These are phyloP conservation scores for Blastomyces emzantsi DNA, from an alignment of 2,329 filamentous ascomycete species.

Conservation along the genomic window DNA sequence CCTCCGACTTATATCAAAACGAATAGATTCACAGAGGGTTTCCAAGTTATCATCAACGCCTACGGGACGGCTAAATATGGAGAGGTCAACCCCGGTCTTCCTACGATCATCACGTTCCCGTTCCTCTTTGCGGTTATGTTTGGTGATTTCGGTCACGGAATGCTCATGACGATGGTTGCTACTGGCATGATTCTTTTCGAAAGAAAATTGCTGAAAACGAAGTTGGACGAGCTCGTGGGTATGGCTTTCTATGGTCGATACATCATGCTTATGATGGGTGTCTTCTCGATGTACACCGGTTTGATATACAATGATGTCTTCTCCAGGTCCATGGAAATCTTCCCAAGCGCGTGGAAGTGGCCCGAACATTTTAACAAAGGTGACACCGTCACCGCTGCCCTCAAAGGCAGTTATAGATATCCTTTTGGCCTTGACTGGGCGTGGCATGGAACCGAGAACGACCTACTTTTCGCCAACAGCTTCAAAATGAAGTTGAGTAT, in stretches of 20 bases:
- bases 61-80: conserved; percentile 97
- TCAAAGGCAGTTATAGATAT: conserved; percentile 73
- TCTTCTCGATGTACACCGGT: conserved; percentile 95
- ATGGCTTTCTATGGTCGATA: conserved; percentile 99
- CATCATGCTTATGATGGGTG: conserved; percentile 95
- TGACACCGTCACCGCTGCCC: conserved; percentile 54
- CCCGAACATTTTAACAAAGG: conserved; percentile 59
- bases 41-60: conserved; percentile 98
- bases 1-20: conserved; percentile 96
- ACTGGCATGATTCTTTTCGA: conserved; percentile 95
- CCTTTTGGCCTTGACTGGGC: conserved; percentile 93
- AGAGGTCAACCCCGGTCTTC: conserved; percentile 92
- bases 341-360: conserved; percentile 84
- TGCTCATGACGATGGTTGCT: conserved; percentile 77
- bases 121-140: conserved; percentile 99
- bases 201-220: conserved; percentile 68
- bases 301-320: conserved; percentile 97
- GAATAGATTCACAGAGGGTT: conserved; percentile 96
- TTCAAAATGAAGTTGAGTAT: conserved; percentile 99
- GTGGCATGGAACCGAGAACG: conserved; percentile 95
- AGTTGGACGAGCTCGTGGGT: conserved; percentile 92
- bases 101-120: conserved; percentile 96
- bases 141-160: conserved; percentile 89
- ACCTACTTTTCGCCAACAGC: conserved; percentile 91
- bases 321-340: conserved; percentile 83